Conservation (phyloP, 257 asterid genomes). For the Capsicum rhomboideum region DNA sequence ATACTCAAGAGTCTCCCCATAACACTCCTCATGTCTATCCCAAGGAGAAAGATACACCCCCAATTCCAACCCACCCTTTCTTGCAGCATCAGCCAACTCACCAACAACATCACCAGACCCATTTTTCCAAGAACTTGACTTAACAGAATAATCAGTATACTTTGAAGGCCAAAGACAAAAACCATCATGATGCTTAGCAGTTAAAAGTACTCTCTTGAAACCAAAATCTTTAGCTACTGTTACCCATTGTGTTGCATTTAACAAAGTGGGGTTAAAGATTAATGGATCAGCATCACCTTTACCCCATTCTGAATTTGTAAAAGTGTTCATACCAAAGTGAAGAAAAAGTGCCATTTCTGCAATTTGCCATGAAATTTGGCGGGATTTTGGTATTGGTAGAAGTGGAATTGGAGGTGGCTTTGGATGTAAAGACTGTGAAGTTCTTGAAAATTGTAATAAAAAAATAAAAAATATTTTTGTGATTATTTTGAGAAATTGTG, state of each 20-base stretch:
- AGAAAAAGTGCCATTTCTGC: slow-evolving; percentile 84
- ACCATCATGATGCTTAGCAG: slow-evolving; percentile 95
- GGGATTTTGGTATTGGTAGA: slow-evolving; percentile 69
- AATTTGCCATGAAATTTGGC: slow-evolving; percentile 86
- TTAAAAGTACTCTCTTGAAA: slow-evolving; percentile 55
- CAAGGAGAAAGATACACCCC: slow-evolving; percentile 97
- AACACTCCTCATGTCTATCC: slow-evolving; percentile 83
- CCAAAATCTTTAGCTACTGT: slow-evolving; percentile 63
- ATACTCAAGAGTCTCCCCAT: slow-evolving; percentile 70
- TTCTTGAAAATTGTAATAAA: background rate
- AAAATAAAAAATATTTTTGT: background rate
- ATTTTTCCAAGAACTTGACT: slow-evolving; percentile 76
- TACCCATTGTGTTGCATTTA: slow-evolving; percentile 91
- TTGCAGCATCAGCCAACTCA: slow-evolving; percentile 69
- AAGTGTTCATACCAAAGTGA: slow-evolving; percentile 90
- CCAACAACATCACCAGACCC: slow-evolving; percentile 77
- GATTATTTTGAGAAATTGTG: background rate
- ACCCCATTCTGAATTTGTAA: slow-evolving; percentile 83
- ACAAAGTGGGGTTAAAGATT: slow-evolving; percentile 53
- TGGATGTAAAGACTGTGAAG: slow-evolving; percentile 21
- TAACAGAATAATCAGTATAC: slow-evolving; percentile 80
- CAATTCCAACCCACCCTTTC: slow-evolving; percentile 47
- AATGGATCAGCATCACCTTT: slow-evolving; percentile 75
- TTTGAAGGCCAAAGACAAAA: slow-evolving; percentile 92
- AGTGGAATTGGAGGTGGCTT: slow-evolving; percentile 82